Evolutionary conservation across 768 basidiomycete genomes (phyloP).

Genomic region (Naganishia friedmannii): DNA sequence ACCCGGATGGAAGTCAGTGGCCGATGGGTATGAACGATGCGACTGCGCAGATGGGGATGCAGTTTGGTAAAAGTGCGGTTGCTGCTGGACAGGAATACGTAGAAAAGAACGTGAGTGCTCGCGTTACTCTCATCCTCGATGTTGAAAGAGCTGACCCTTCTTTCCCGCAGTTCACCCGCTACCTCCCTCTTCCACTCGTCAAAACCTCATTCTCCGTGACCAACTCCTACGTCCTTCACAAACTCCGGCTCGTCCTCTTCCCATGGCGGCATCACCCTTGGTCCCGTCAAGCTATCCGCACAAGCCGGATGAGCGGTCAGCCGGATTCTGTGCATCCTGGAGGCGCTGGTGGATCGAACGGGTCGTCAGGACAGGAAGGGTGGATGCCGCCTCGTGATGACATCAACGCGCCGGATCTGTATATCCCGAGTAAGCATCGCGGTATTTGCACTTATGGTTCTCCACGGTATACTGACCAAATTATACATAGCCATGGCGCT

Average conservation of each 20-base stretch:
- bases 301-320: constrained; percentile 57
- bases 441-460: constrained; percentile 34
- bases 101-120: constrained; percentile 76
- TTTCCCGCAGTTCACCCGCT: constrained; percentile 66
- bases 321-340: neutral
- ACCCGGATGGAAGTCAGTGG: constrained; percentile 31
- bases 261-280: constrained; percentile 92
- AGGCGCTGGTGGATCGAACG: constrained; percentile 6
- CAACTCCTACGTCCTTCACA: constrained; percentile 88
- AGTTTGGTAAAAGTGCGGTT: constrained; percentile 85
- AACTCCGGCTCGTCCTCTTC: constrained; percentile 82
- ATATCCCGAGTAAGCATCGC: constrained; percentile 74
- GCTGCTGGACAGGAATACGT: constrained; percentile 94
- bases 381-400: constrained; percentile 90
- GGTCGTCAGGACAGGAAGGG: constrained; percentile 53
- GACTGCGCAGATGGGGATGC: constrained; percentile 93
- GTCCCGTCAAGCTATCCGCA: constrained; percentile 66
- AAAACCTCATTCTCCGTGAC: constrained; percentile 95
- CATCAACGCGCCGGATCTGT: constrained; percentile 91
- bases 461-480: neutral
- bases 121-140: constrained; percentile 1
- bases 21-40: constrained; percentile 87
- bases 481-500: constrained; percentile 75
- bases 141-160: neutral
- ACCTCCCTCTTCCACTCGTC: constrained; percentile 70